Base-by-base conservation (phyloP, 2,329 filamentous ascomycete genomes). In the Colletotrichum zoysiae region DNA sequence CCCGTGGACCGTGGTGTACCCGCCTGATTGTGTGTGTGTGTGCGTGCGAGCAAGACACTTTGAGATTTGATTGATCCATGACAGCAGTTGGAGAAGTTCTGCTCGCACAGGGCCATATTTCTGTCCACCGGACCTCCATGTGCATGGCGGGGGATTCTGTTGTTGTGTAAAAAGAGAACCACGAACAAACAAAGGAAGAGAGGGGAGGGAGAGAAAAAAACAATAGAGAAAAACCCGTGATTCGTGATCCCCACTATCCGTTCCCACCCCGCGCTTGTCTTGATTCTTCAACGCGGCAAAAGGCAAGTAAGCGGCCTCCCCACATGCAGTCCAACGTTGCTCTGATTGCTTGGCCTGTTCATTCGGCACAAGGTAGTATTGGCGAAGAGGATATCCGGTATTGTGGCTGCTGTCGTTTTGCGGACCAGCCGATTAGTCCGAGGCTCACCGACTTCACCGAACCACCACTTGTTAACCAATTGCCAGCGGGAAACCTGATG, bases 361-460 rank as follows among this genome's bases (percentile, higher is more conserved):
- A 30, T n/a, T 48, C 40, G 23, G 53, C 53, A 26, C 53, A 55
- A 46, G 59, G 65, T 69, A 33, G 38, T 40, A 56, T 69, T n/a
- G 30, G 42, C 12, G 20, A 46, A 11, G 55, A 30, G 33, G 46
- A 48, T 38, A 40, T 38, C 46, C 53, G 18, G 5, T 44, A 5
- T 20, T 53, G 46, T 58, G 42, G 69, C 65, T 71, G 69, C 68
- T 58, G 64, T 50, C 56, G 65, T 71, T 71, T 71, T 64, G 69
- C 33, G 50, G 63, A 18, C 65, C 44, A 68, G 30, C 38, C 44
- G 46, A 55, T 20, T 40, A 60, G 60, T 33, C 67, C 35, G n/a
- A 35, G 53, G 51, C 20, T 53, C 53, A 64, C 69, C 51, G 30
- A 23, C 46, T 46, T 16, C 26, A 53, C 57, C 55, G 53, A 71